Evolutionary conservation across 1,139 yeast genomes (phyloP), one percentile per base, ranked within the genome.

Genomic region (Zhuliangozyma blackwelliae): DNA sequence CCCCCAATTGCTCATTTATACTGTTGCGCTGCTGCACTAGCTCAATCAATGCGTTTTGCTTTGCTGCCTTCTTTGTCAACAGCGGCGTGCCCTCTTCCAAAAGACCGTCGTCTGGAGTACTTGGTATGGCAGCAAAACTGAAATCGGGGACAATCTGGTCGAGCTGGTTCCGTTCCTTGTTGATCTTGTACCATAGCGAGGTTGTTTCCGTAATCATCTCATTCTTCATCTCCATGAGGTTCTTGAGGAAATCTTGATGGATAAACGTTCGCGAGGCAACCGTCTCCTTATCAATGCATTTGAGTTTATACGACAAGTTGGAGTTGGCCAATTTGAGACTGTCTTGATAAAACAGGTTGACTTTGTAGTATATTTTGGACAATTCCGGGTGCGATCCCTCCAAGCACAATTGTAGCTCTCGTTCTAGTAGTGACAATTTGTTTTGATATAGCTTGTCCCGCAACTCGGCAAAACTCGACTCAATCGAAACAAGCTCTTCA

Each of bases 351-450:
- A 79, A 76, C 30, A 77, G 75, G 43, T 84, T 83, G 42, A 90
- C 81, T 56, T 82, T 84, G 42, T 76, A 77, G 54, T 86, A 84
- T 25, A 75, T 72, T 46, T 72, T 72, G n/a, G 77, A 57, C 31
- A 76, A 61, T 51, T 90, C 96, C 0, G 97, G 97, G 57, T 92
- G 98, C 19, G 90, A 77, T 6, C 96, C 97, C 48, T 83, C 86
- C 26, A 83, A 67, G 61, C 97, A 90, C 70, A 90, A 76, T 51
- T 84, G 86, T 43, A 90, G 67, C 59, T 92, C 97, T 32, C 85
- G 82, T 49, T 86, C 88, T 44, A 85, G 71, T 43, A 86, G 75
- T 34, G 75, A 69, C 57, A 89, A 67, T 57, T 87, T 89, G 57
- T 82, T 87, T 43, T 80, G 84, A 52, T 79, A 84, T 30, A 84